Conservation (phyloP, 768 basidiomycete genomes). For the Rhizopogon rudus region DNA sequence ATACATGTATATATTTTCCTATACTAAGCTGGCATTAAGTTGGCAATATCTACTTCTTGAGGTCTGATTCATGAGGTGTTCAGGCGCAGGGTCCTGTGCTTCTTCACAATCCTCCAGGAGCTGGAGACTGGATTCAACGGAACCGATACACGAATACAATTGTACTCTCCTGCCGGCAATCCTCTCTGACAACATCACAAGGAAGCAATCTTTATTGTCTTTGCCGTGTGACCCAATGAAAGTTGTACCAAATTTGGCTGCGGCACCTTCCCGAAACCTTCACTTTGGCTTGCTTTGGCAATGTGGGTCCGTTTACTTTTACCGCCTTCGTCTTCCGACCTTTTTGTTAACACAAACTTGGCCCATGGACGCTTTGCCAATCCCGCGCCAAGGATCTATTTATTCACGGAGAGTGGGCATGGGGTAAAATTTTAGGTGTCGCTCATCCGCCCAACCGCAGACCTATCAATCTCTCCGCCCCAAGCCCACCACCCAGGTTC, state of each 20-base stretch:
- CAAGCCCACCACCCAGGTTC: neutral
- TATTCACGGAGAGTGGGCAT: neutral
- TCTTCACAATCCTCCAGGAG: neutral
- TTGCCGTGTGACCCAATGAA: neutral
- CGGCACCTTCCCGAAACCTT: neutral
- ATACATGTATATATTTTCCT: too few species aligned
- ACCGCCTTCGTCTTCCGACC: conserved; percentile 1
- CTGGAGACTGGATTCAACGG: neutral
- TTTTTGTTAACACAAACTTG: conserved; percentile 26
- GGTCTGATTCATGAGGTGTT: too few species aligned
- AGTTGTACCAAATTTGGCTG: conserved; percentile 4
- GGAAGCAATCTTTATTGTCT: conserved; percentile 22
- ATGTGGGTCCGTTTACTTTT: neutral
- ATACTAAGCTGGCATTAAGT: neutral
- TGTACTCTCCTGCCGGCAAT: neutral
- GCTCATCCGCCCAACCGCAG: neutral
- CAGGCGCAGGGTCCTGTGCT: neutral
- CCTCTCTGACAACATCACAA: neutral
- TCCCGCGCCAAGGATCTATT: conserved; percentile 7
- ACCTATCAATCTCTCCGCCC: neutral
- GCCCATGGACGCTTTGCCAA: conserved; percentile 2
- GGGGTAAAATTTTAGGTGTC: neutral
- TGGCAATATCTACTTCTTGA: neutral
- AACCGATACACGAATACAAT: neutral
- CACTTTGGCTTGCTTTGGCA: neutral